phyloP scores from a whole-genome alignment of 257 asterid genomes.

The Solanum arcanum region DNA sequence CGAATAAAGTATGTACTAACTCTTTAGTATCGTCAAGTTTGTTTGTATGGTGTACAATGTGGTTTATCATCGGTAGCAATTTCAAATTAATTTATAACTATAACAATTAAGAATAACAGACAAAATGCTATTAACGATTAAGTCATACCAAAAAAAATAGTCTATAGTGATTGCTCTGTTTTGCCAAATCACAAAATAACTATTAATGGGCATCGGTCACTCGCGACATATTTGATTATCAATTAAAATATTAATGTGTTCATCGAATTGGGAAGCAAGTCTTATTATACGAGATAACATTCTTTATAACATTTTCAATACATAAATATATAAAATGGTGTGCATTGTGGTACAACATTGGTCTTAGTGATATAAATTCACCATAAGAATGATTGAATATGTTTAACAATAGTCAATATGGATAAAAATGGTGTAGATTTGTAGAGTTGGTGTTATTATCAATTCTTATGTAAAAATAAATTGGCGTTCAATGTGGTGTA shows the following conservation, averaged over 20 bases:
- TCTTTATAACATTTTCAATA: no score
- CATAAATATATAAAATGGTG: no score
- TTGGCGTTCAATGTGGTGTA: neutral
- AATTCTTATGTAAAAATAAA: neutral
- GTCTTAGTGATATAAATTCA: no score
- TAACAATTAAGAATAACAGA: no score
- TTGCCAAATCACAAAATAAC: neutral
- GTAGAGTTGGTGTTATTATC: no score
- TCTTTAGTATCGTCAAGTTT: neutral
- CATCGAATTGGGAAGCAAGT: neutral
- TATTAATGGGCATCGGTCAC: neutral
- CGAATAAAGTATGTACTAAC: neutral
- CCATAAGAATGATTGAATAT: neutral
- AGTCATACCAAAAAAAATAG: no score
- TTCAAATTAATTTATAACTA: no score
- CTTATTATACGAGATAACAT: neutral
- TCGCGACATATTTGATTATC: neutral
- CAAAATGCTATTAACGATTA: no score
- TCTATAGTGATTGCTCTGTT: neutral
- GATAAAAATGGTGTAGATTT: neutral
- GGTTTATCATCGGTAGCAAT: no score
- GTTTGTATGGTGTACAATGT: no score
- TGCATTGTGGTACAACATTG: no score
- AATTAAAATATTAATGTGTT: neutral
- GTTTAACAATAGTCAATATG: neutral